Conservation (phyloP, 805 yeast genomes). For the Yamadazyma paraphyllophila region DNA sequence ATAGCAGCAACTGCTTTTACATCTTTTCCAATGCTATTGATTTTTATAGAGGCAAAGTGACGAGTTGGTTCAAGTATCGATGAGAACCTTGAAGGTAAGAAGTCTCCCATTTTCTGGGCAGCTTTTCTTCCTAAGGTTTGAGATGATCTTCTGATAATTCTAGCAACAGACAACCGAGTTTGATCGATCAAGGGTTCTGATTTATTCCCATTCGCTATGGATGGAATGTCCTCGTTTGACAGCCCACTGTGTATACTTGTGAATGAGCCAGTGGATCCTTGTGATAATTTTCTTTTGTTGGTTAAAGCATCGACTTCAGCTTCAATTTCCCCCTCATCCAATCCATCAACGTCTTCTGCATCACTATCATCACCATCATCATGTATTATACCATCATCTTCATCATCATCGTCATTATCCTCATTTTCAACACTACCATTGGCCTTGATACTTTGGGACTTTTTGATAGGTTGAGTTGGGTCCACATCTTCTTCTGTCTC, state of each 20-base stretch:
- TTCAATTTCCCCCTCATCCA: constrained; percentile 21
- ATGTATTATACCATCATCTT: constrained; percentile 27
- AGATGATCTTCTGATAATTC: constrained; percentile 74
- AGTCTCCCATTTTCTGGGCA: constrained; percentile 87
- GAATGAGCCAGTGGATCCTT: constrained; percentile 34
- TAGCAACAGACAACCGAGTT: constrained; percentile 67
- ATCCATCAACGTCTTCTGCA: constrained; percentile 22
- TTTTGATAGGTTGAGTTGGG: constrained; percentile 10
- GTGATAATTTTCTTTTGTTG: constrained; percentile 39
- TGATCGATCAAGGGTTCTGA: constrained; percentile 69
- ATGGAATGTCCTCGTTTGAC: constrained; percentile 22
- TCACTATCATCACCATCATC: constrained; percentile 30
- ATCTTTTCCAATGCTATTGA: constrained; percentile 43
- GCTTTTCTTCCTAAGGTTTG: constrained; percentile 76
- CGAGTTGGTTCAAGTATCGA: constrained; percentile 86
- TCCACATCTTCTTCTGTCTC: constrained; percentile 18
- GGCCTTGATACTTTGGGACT: constrained; percentile 10
- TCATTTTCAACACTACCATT: constrained; percentile 18
- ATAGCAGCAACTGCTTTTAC: constrained; percentile 48
- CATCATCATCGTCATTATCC: constrained; percentile 16
- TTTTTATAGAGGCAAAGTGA: constrained; percentile 85
- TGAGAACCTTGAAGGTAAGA: constrained; percentile 73
- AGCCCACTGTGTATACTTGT: constrained; percentile 32
- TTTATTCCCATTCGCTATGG: constrained; percentile 15
- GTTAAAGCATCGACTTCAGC: constrained; percentile 21